Evolutionary conservation across 306 rosid species (phyloP).

Genomic region (Prunus dulcis): DNA sequence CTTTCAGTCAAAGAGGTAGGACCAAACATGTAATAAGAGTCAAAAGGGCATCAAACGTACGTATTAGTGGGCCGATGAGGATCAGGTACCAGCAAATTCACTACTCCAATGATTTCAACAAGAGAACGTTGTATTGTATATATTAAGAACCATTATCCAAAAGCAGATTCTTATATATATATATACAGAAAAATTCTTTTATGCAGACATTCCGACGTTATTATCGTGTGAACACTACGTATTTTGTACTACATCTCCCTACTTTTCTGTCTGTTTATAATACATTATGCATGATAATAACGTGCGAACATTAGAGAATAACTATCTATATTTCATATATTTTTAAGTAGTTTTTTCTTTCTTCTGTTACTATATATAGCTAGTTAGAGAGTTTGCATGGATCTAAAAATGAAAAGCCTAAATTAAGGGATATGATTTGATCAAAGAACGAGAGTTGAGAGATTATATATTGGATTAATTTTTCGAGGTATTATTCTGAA

Average conservation of each 20-base stretch:
- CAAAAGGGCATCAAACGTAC: not conserved
- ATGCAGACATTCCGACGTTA: no score
- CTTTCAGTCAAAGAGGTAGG: conserved; percentile 21
- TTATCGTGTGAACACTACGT: no score
- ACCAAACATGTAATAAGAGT: conserved; percentile 6
- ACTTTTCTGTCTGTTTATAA: no score
- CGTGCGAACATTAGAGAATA: no score
- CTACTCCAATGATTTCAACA: conserved; percentile 8
- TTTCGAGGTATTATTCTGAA: not conserved
- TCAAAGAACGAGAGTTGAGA: not conserved
- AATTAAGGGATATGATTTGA: not conserved
- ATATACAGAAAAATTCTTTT: no score
- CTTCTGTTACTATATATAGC: no score
- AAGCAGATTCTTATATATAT: not conserved
- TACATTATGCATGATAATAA: no score
- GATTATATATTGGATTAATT: not conserved
- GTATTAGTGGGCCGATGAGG: not conserved
- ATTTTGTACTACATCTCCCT: no score
- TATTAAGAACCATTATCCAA: conserved; percentile 10
- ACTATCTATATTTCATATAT: no score
- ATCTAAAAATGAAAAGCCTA: not conserved
- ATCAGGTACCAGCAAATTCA: not conserved
- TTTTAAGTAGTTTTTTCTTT: no score
- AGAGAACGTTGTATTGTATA: not conserved
- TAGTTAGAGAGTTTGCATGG: no score